These are phyloP conservation scores for Nemania bipapillata DNA, from an alignment of 2,329 filamentous ascomycete species.

Conservation along the genomic window DNA sequence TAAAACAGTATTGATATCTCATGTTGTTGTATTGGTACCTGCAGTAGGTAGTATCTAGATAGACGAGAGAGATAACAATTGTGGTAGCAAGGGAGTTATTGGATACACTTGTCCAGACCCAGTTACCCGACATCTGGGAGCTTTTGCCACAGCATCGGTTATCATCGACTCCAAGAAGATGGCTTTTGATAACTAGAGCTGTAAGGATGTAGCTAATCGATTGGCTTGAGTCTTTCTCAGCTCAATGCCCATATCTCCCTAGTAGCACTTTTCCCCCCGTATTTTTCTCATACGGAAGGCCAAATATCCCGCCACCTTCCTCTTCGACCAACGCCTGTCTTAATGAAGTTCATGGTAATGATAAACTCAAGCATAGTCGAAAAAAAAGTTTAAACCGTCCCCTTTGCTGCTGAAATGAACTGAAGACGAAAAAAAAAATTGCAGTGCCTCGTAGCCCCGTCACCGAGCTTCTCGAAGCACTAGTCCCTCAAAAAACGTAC, in stretches of 20 bases:
- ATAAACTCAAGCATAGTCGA: slow-evolving; percentile 28
- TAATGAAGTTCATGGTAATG: slow-evolving; percentile 12
- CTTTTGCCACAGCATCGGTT: not conserved
- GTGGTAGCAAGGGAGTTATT: not conserved
- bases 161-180: not conserved
- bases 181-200: not conserved
- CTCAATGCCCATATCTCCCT: not conserved
- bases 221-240: not conserved
- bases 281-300: not conserved
- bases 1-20: not conserved
- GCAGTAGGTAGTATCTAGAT: too few relatives aligned
- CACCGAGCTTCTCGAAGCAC: not conserved
- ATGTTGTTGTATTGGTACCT: not conserved
- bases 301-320: slow-evolving; percentile 7
- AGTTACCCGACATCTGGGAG: not conserved
- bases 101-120: not conserved
- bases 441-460: not conserved
- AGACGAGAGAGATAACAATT: not conserved
- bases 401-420: slow-evolving; percentile 7
- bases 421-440: slow-evolving; percentile 22
- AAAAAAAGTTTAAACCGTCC: slow-evolving; percentile 10
- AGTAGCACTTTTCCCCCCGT: slow-evolving; percentile 2
- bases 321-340: slow-evolving; percentile 21
- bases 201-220: not conserved
- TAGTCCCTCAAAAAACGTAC: slow-evolving; percentile 12